phyloP scores from a whole-genome alignment of 2,329 filamentous ascomycete species.

The Stagonosporopsis cucurbitacearum region DNA sequence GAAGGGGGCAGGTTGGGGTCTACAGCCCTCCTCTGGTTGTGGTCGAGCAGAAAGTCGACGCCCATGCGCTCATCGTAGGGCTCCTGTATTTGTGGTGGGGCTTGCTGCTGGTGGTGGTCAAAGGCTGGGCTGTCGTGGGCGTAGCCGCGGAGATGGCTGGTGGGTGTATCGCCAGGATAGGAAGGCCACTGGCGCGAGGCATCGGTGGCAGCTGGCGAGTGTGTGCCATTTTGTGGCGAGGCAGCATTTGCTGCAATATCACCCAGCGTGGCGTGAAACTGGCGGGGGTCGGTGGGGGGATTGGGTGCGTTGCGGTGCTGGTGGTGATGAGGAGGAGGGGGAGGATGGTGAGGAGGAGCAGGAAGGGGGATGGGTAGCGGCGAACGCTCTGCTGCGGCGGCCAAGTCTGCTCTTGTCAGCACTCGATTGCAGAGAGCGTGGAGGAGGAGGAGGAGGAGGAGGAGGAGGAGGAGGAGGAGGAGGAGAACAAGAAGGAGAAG shows the following conservation, averaged over 20 bases:
- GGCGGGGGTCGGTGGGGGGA: constrained; percentile 28
- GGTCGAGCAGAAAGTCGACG: constrained; percentile 73
- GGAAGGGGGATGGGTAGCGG: constrained; percentile 48
- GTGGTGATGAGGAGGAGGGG: not conserved
- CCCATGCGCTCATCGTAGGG: constrained; percentile 67
- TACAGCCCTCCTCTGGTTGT: constrained; percentile 53
- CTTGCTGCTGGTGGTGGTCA: constrained; percentile 35
- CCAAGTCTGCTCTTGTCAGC: constrained; percentile 49
- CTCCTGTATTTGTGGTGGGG: constrained; percentile 31
- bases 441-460: too few species aligned
- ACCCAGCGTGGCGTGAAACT: constrained; percentile 31
- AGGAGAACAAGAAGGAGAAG: too few species aligned
- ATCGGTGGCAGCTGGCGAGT: constrained; percentile 37
- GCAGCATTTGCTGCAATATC: constrained; percentile 30
- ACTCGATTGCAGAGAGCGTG: not conserved
- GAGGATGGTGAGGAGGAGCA: too few species aligned
- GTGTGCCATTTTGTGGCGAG: constrained; percentile 31
- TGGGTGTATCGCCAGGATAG: constrained; percentile 39
- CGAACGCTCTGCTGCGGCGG: constrained; percentile 56
- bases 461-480: too few species aligned
- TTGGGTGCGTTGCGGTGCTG: constrained; percentile 11
- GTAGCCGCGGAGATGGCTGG: constrained; percentile 44
- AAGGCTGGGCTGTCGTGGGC: constrained; percentile 40
- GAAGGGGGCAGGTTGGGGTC: constrained; percentile 54
- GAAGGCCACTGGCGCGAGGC: constrained; percentile 41